Base-by-base conservation (phyloP, 108 stramenopile species). In the Cyclotella choctawhatcheeana region DNA sequence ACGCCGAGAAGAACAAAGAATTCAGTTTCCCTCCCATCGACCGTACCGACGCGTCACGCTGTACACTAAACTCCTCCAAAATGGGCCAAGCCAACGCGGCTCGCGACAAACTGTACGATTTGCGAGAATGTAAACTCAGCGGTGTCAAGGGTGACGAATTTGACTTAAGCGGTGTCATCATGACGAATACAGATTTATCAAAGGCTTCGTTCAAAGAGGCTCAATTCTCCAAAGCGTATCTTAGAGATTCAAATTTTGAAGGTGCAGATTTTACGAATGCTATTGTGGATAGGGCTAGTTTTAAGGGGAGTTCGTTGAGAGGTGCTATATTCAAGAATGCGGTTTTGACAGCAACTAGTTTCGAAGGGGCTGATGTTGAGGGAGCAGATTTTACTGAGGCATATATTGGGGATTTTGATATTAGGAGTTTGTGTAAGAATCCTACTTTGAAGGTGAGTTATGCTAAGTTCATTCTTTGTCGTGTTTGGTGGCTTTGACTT, bases 41-140 rank as follows among this genome's bases (percentile, higher is more conserved):
- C 71, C 24, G 53, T 1, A 67, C 76, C 24, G 92, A 94, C 77
- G 86, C 84, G 44, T 82, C 69, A 18, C 86, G 97, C 32, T 98
- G 98, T 82, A 43, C 69, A 4, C 80, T 98, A 34, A 94, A 84
- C 78, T 85, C 85, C 26, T 83, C 80, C 56, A 78, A 82, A 33
- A 98, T 97, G 76, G 98, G 98, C 8, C 98, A 98, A 64, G 96
- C 98, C 50, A 98, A 98, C 58, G 98, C 97, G 2, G 96, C 96
- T 2, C 82, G 98, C 16, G 98, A 98, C 75, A 95, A 94, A 63
- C 85, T 98, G 12, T 97, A 94, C 68, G 98, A 98, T 80, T 70
- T 98, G 20, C 85, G 98, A 7, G 74, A 89, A 64, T 97, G 96
- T 74, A 33, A 80, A 5, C 81, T 98, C 18, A 63, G 83, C 22